phyloP scores from a whole-genome alignment of 2,329 filamentous ascomycete species.

The Aspergillus floridensis region DNA sequence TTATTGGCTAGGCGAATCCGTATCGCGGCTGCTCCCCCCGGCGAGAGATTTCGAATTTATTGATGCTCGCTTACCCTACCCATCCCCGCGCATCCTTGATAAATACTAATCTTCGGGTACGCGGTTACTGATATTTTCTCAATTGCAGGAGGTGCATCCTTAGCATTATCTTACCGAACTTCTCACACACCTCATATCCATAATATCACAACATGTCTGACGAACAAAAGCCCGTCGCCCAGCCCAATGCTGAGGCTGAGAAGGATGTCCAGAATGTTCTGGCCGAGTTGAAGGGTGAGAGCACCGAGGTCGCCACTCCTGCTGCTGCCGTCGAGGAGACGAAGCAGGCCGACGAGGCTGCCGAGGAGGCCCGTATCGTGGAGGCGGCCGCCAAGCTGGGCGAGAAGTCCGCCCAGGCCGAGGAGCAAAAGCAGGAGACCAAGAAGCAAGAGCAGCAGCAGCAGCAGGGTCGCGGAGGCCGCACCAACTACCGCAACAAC shows the following conservation, averaged over 20 bases:
- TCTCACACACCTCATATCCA: not conserved
- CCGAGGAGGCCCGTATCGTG: slow-evolving; percentile 39
- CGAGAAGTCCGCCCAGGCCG: slow-evolving; percentile 37
- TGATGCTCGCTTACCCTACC: not conserved
- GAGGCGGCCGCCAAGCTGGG: slow-evolving; percentile 38
- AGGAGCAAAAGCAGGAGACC: slow-evolving; percentile 27
- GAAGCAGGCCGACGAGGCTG: slow-evolving; percentile 29
- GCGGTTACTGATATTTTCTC: not conserved
- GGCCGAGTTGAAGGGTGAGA: slow-evolving; percentile 44
- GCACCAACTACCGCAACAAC: slow-evolving; percentile 50
- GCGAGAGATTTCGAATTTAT: not conserved
- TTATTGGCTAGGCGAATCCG: slow-evolving; percentile 3
- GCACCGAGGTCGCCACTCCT: slow-evolving; percentile 16
- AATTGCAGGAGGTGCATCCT: not conserved
- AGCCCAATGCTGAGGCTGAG: slow-evolving; percentile 43
- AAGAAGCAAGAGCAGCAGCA: slow-evolving; percentile 21
- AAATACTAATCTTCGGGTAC: not conserved
- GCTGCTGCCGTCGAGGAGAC: slow-evolving; percentile 18
- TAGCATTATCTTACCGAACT: not conserved
- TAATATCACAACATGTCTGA: slow-evolving; percentile 32
- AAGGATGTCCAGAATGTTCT: slow-evolving; percentile 48
- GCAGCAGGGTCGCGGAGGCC: slow-evolving; percentile 27
- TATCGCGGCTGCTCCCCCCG: not conserved
- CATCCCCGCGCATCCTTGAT: not conserved
- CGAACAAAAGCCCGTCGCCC: slow-evolving; percentile 35